phyloP scores from a whole-genome alignment of 2,329 filamentous ascomycete genomes.

The Diaporthe aspalathi region DNA sequence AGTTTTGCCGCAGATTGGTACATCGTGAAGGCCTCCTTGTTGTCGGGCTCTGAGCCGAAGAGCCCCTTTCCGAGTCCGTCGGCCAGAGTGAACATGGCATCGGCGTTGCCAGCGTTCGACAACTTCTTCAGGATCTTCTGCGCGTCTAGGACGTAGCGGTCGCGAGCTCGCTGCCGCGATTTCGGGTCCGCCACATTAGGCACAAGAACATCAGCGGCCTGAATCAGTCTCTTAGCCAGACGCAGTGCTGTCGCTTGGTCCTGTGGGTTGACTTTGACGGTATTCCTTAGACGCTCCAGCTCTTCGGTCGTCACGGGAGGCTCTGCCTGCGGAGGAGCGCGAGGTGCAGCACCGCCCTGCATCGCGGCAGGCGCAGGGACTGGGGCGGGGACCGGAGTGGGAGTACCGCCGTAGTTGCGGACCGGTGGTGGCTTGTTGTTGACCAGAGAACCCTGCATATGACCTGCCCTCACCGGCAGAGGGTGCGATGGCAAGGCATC shows the following conservation, averaged over 20 bases:
- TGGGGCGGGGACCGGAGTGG: slow-evolving; percentile 49
- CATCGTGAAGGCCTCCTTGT: slow-evolving; percentile 91
- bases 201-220: slow-evolving; percentile 83
- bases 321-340: slow-evolving; percentile 48
- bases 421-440: slow-evolving; percentile 69
- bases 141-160: slow-evolving; percentile 86
- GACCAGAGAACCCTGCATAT: slow-evolving; percentile 69
- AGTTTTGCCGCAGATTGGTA: slow-evolving; percentile 95
- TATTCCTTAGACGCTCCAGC: slow-evolving; percentile 78
- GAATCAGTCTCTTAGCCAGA: slow-evolving; percentile 85
- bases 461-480: slow-evolving; percentile 70
- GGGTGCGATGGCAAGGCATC: slow-evolving; percentile 70
- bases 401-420: slow-evolving; percentile 64
- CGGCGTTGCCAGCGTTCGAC: slow-evolving; percentile 75
- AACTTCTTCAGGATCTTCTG: slow-evolving; percentile 94
- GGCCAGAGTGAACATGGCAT: slow-evolving; percentile 94
- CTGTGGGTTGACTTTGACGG: slow-evolving; percentile 75
- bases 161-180: slow-evolving; percentile 78
- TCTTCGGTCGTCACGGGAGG: slow-evolving; percentile 80
- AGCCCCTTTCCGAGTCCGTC: slow-evolving; percentile 87
- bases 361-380: slow-evolving; percentile 42
- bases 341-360: slow-evolving; percentile 8
- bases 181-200: slow-evolving; percentile 74
- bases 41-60: slow-evolving; percentile 82
- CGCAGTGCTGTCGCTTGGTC: slow-evolving; percentile 78